phyloP scores from a whole-genome alignment of 345 rosid genomes.

The Eucalyptus rudis region DNA sequence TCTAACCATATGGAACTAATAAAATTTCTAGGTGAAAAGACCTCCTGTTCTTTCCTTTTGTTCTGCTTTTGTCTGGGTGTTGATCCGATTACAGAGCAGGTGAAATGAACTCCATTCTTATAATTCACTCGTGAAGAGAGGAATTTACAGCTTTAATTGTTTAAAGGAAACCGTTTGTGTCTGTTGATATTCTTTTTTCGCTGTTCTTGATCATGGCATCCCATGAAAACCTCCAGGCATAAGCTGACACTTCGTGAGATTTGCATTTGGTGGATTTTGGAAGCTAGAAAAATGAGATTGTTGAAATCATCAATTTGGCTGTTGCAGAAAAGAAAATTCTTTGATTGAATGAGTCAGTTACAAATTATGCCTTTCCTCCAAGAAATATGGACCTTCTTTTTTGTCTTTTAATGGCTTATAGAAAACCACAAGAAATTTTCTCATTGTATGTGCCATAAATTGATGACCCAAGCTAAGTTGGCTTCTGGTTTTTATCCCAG shows the following conservation, averaged over 20 bases:
- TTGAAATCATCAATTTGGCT: not conserved
- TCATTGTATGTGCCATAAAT: slow-evolving; percentile 12
- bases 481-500: slow-evolving; percentile 12
- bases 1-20: not conserved
- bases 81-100: not conserved
- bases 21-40: not conserved
- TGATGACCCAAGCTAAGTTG: slow-evolving; percentile 5
- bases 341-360: not conserved
- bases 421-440: not conserved
- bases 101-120: not conserved
- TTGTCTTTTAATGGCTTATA: not conserved
- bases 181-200: not conserved
- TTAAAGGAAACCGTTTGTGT: not conserved
- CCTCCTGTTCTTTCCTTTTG: not conserved
- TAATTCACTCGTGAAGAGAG: not conserved
- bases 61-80: not conserved
- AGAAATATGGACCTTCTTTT: not conserved
- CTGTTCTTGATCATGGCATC: not conserved
- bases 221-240: not conserved
- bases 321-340: not conserved
- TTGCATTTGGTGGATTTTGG: not conserved
- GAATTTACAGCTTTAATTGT: not conserved
- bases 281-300: not conserved
- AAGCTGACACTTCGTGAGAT: not conserved
- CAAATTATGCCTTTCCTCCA: not conserved